Conservation (phyloP, 805 yeast species). For the Cyberlindnera sargentensis region DNA sequence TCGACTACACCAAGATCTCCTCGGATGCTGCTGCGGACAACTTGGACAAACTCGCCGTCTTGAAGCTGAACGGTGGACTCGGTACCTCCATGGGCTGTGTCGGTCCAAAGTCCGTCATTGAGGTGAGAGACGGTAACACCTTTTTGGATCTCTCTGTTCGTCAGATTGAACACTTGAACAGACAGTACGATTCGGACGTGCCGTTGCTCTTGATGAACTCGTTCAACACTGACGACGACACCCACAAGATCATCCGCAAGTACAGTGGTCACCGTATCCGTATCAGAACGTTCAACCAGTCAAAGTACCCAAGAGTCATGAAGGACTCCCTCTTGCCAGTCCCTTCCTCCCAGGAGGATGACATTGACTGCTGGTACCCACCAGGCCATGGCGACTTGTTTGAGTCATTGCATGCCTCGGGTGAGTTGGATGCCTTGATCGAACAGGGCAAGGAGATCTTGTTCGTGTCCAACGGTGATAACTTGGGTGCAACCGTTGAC, state of each 20-base stretch:
- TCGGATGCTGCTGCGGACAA: slow-evolving; percentile 31
- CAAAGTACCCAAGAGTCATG: slow-evolving; percentile 93
- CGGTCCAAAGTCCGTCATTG: slow-evolving; percentile 97
- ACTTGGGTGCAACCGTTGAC: slow-evolving; percentile 97
- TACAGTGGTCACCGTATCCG: slow-evolving; percentile 94
- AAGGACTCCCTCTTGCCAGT: slow-evolving; percentile 96
- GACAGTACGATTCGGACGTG: slow-evolving; percentile 85
- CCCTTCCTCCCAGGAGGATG: slow-evolving; percentile 68
- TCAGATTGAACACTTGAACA: slow-evolving; percentile 92
- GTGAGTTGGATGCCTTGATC: slow-evolving; percentile 83
- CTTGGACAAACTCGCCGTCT: slow-evolving; percentile 82
- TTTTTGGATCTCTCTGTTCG: slow-evolving; percentile 93
- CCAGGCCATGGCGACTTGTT: slow-evolving; percentile 99
- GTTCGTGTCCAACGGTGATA: slow-evolving; percentile 97
- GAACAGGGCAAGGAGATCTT: slow-evolving; percentile 91
- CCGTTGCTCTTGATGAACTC: slow-evolving; percentile 97
- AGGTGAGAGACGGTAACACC: slow-evolving; percentile 97
- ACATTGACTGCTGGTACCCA: slow-evolving; percentile 90
- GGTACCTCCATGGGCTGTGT: slow-evolving; percentile 99
- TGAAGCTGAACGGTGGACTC: slow-evolving; percentile 95
- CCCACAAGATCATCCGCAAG: slow-evolving; percentile 91
- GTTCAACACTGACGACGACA: slow-evolving; percentile 94
- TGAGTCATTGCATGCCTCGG: slow-evolving; percentile 82
- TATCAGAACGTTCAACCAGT: slow-evolving; percentile 94
- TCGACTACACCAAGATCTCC: slow-evolving; percentile 54